Evolutionary conservation across 768 basidiomycete species (phyloP), one percentile per base, ranked within the genome.

Genomic region (Lyophyllum decastes): DNA sequence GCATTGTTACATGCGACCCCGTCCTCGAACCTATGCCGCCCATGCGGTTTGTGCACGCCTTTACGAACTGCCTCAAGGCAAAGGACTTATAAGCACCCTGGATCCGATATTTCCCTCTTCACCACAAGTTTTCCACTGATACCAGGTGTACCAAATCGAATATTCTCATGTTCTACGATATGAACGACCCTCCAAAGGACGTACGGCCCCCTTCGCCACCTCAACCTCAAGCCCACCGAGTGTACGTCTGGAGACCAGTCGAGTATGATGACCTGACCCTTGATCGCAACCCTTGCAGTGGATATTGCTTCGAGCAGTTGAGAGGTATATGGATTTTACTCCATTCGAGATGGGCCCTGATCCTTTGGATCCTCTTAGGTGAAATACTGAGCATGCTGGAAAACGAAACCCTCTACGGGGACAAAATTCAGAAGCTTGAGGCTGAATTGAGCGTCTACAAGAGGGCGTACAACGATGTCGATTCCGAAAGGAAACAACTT

Each of bases 361-460:
- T 26, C 48, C 25, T 26, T 2, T 4, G 25, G 38, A n/a, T 52
- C 19, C 47, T n/a, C 24, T 8, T 54, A 82, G 81, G 67, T 40
- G 76, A 80, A 60, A 73, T 81, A 49, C 62, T 67, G 35, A 69
- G 58, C 44, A 68, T 82, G 33, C 59, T 78, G 47, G 66, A 65
- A 17, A 71, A 64, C 53, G 76, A 77, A 55, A 61, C 61, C 35
- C 53, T 61, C 10, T 66, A 64, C 54, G 68, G 67, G 33, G 68
- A 74, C 24, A 68, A 59, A 17, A 71, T 78, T 22, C 68, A 67
- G 38, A 66, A 71, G 35, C 72, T 82, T 8, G 71, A 79, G 57
- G 69, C 60, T 17, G 78, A 82, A n/a, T 61, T 81, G 52, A 66
- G 58, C 24, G 75, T 78, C 16, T 77, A 79, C 61, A 78, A 79